A percentile compares a stretch with the other conserved stretches of the same genome.
phyloP scores from a whole-genome alignment of 2,329 filamentous ascomycete genomes.

The Colletotrichum sidae region DNA sequence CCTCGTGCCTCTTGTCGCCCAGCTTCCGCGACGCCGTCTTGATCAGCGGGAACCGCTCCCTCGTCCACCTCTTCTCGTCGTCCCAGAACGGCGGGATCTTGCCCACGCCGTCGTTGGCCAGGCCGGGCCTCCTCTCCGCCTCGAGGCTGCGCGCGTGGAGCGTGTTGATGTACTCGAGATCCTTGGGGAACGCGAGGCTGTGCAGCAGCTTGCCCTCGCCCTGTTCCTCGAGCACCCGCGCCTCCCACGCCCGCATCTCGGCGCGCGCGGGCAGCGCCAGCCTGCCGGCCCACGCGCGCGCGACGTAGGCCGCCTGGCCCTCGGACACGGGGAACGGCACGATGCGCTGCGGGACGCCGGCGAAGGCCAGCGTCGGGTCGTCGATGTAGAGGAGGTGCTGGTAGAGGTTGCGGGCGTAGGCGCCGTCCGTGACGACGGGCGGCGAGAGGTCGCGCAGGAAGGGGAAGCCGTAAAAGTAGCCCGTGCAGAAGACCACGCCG shows the following conservation, averaged over 20 bases:
- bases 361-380: conserved; percentile 74
- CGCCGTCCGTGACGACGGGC: conserved; percentile 68
- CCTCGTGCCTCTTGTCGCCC: conserved; percentile 48
- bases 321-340: conserved; percentile 80
- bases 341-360: conserved; percentile 74
- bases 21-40: conserved; percentile 52
- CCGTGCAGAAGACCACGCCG: conserved; percentile 86
- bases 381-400: conserved; percentile 76
- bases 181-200: conserved; percentile 59
- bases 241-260: conserved; percentile 74
- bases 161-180: conserved; percentile 70
- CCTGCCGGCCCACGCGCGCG: conserved; percentile 74
- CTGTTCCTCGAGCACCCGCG: conserved; percentile 61
- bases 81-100: conserved; percentile 55
- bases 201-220: conserved; percentile 54
- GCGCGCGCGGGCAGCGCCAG: conserved; percentile 63
- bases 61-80: conserved; percentile 52
- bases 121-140: conserved; percentile 44
- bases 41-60: conserved; percentile 53
- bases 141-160: conserved; percentile 61
- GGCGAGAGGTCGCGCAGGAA: conserved; percentile 67
- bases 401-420: conserved; percentile 70
- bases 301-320: conserved; percentile 74
- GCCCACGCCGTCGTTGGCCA: conserved; percentile 52
- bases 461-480: conserved; percentile 87